Percentiles rank a stretch among this genome's conserved stretches.
Conservation (phyloP, 345 rosid species). For the Tarenaya hassleriana region DNA sequence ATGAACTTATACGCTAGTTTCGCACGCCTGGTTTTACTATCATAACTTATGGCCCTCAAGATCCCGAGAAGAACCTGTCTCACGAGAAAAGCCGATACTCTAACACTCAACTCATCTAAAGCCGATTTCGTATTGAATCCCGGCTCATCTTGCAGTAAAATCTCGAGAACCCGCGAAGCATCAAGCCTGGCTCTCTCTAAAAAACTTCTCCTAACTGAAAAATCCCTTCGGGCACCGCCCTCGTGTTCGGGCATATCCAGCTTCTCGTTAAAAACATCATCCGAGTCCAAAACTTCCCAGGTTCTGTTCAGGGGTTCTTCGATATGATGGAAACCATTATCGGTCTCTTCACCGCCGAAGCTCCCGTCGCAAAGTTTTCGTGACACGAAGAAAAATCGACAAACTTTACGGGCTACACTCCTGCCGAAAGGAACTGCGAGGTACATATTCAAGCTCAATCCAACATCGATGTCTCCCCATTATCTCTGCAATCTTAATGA, state of each 20-base stretch:
- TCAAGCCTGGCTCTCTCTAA: conserved; percentile 31
- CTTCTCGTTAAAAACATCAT: conserved; percentile 28
- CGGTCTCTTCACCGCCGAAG: conserved; percentile 26
- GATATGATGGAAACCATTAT: conserved; percentile 34
- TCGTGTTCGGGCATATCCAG: conserved; percentile 15
- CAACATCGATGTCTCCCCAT: conserved; percentile 26
- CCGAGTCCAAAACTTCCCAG: conserved; percentile 35
- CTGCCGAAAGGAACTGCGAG: conserved; percentile 31
- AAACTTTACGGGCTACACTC: conserved; percentile 33
- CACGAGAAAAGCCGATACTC: conserved; percentile 68
- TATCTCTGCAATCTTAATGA: conserved; percentile 20
- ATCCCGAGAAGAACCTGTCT: conserved; percentile 72
- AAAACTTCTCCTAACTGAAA: conserved; percentile 33
- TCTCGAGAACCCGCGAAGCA: conserved; percentile 50
- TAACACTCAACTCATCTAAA: conserved; percentile 46
- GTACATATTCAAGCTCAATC: conserved; percentile 35
- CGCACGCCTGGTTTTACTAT: conserved; percentile 56
- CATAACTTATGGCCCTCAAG: conserved; percentile 36
- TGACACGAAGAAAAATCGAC: conserved; percentile 25
- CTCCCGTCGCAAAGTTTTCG: conserved; percentile 35
- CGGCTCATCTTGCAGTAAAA: conserved; percentile 68
- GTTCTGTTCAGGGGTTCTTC: conserved; percentile 54
- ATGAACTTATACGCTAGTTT: conserved; percentile 77
- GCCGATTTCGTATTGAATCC: conserved; percentile 54
- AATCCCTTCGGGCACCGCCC: conserved; percentile 4